Evolutionary conservation across 2,329 filamentous ascomycete genomes (phyloP), one percentile per base, ranked within the genome.

Genomic region (Fusarium anthophilum): DNA sequence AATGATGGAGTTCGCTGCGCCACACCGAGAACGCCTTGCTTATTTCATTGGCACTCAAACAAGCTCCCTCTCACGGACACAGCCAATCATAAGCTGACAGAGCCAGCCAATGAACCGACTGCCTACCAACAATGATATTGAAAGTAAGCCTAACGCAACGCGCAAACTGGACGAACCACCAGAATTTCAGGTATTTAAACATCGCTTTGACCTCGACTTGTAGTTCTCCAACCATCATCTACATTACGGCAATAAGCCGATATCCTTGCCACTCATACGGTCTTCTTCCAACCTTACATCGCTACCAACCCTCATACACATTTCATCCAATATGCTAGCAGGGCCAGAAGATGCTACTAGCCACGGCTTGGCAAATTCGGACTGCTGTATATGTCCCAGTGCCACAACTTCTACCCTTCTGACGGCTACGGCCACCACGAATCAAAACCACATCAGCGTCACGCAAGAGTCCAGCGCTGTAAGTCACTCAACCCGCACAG

Each of bases 331-430:
- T 11, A 48, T 48, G 45, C 45, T 28, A 28, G 26, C 18, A 28
- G 13, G 45, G 20, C 45, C 45, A 22, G 26, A 48, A 15, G 45
- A 3, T 22, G 45, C 45, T 48, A 5, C 26, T 22, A 15, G 45
- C 26, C 22, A 6, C 20, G 13, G 26, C 9, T 2, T 28, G 26
- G 45, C 26, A 28, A 13, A 28, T 0, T 4, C 11, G 6, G 6
- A 7, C 26, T 28, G 18, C 6, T 11, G 6, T 3, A 28, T 1
- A 22, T 11, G 5, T 15, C 26, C 6, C 15, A 8, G 14, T 48
- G 20, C 8, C 45, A 28, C 26, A 3, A 22, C 15, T 28, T 15
- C 13, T 15, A 17, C 26, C 13, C 5, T 28, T 48, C 24, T 22
- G 8, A 10, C 22, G 13, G 26, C 45, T 15, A 22, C 20, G 9